phyloP scores from a whole-genome alignment of 2,329 filamentous ascomycete species.

The Curvularia sp. region DNA sequence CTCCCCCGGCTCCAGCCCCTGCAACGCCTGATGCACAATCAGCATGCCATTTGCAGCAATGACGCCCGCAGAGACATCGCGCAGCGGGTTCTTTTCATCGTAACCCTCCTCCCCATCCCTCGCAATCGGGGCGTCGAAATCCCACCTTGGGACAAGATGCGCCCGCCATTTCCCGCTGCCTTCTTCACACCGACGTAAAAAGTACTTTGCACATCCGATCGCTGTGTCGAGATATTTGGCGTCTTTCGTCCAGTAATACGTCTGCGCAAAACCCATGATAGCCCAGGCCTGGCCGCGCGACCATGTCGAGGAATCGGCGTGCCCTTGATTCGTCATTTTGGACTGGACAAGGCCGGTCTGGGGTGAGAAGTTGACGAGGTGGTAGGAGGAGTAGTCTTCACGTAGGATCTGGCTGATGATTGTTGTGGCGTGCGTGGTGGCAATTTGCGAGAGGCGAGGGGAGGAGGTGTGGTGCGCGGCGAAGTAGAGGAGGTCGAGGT shows the following conservation, averaged over 20 bases:
- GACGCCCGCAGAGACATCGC: slow-evolving; percentile 52
- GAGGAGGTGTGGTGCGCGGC: slow-evolving; percentile 42
- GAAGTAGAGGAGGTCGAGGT: slow-evolving; percentile 52
- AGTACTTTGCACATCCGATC: slow-evolving; percentile 56
- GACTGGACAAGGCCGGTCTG: slow-evolving; percentile 53
- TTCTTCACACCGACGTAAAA: slow-evolving; percentile 51
- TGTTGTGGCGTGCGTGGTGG: slow-evolving; percentile 50
- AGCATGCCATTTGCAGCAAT: slow-evolving; percentile 54
- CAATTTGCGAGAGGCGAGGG: slow-evolving; percentile 43
- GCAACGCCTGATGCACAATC: slow-evolving; percentile 48
- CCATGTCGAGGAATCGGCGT: slow-evolving; percentile 56
- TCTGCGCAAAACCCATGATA: slow-evolving; percentile 57
- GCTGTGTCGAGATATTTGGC: slow-evolving; percentile 54
- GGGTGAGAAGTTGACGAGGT: slow-evolving; percentile 58
- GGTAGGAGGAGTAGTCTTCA: slow-evolving; percentile 48
- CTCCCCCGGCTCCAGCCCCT: slow-evolving; percentile 19
- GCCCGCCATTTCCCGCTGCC: slow-evolving; percentile 41
- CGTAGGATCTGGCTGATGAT: slow-evolving; percentile 48
- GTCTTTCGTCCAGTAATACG: slow-evolving; percentile 57
- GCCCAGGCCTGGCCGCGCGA: slow-evolving; percentile 59
- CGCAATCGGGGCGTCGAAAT: slow-evolving; percentile 57
- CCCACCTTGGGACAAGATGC: slow-evolving; percentile 56
- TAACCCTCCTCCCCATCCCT: slow-evolving; percentile 34
- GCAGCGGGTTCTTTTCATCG: slow-evolving; percentile 27
- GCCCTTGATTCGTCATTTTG: slow-evolving; percentile 59